Conservation (phyloP, 495 filamentous ascomycete genomes). For the Aspergillus kassunensis region DNA sequence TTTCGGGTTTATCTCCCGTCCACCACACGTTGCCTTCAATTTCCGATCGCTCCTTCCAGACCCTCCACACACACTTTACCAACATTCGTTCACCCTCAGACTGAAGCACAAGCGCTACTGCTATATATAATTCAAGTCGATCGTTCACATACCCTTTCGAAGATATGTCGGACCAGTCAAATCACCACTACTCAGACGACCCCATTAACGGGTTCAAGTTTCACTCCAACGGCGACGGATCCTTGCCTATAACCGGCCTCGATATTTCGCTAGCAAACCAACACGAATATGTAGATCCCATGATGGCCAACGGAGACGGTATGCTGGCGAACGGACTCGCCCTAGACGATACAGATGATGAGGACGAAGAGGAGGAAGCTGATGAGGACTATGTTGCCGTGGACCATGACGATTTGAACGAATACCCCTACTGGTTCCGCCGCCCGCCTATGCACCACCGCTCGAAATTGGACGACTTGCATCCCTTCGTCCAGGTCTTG, state of each 20-base stretch:
- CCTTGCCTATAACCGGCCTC: constrained; percentile 27
- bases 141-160: not conserved
- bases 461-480: constrained; percentile 48
- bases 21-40: not conserved
- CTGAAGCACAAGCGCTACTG: not conserved
- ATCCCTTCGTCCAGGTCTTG: constrained; percentile 69
- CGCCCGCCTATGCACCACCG: constrained; percentile 38
- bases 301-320: constrained; percentile 34
- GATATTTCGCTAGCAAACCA: constrained; percentile 34
- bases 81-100: not conserved
- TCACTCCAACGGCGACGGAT: constrained; percentile 32
- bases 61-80: not conserved
- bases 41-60: constrained; percentile 9
- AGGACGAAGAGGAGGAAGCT: constrained; percentile 39
- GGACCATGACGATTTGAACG: constrained; percentile 40
- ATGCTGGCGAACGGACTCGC: constrained; percentile 38
- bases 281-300: constrained; percentile 23
- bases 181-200: constrained; percentile 10
- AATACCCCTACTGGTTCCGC: constrained; percentile 44
- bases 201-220: constrained; percentile 31
- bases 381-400: constrained; percentile 44
- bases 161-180: constrained; percentile 19
- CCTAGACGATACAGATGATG: constrained; percentile 29
- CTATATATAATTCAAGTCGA: constrained; percentile 5
- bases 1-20: constrained; percentile 6